Evolutionary conservation across 2,329 filamentous ascomycete species (phyloP).

Genomic region (Ophiostoma populinum): DNA sequence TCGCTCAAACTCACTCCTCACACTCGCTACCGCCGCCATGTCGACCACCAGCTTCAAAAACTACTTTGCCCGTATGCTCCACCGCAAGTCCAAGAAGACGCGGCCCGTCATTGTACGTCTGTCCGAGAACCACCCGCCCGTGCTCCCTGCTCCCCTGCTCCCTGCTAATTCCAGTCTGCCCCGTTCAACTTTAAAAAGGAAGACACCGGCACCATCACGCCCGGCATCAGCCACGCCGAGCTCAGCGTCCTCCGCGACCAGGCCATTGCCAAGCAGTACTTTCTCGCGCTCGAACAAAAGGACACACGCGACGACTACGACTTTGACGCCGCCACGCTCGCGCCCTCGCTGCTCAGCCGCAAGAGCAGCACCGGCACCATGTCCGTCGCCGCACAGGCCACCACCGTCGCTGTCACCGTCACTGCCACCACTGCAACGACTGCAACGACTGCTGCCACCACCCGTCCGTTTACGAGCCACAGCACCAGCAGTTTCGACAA

Average conservation of each 20-base stretch:
- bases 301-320: constrained; percentile 7
- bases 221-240: constrained; percentile 42
- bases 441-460: background rate
- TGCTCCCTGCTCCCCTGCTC: no score
- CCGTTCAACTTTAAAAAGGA: constrained; percentile 42
- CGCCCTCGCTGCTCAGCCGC: constrained; percentile 4
- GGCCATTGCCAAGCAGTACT: constrained; percentile 8
- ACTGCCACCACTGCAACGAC: background rate
- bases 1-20: constrained; percentile 11
- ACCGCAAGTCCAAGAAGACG: constrained; percentile 23
- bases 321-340: constrained; percentile 5
- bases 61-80: constrained; percentile 24
- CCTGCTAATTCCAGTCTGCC: constrained; percentile 26
- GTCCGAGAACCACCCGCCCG: no score
- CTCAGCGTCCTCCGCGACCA: constrained; percentile 11
- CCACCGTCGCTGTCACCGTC: background rate
- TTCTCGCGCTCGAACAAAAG: background rate
- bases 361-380: background rate
- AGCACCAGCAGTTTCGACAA: constrained; percentile 7
- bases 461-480: no score
- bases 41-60: constrained; percentile 24
- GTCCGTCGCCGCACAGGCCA: background rate
- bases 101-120: constrained; percentile 29
- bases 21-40: no score
- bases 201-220: constrained; percentile 24